Evolutionary conservation across 495 filamentous ascomycete species (phyloP).

Genomic region (Cercophora sp.): DNA sequence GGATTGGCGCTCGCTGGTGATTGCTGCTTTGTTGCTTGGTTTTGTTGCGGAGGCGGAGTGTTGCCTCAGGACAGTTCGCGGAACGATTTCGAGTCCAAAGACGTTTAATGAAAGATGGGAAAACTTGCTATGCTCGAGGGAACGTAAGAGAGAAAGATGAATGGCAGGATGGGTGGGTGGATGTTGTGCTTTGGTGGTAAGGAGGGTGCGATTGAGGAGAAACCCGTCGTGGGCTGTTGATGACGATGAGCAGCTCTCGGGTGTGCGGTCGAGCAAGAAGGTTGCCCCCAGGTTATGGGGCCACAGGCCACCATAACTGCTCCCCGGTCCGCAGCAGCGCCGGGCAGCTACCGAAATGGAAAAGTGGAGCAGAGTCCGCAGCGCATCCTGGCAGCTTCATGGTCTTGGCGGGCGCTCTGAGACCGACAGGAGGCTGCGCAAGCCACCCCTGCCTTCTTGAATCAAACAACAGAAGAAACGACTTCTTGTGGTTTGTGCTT

Average conservation of each 20-base stretch:
- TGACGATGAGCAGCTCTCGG: conserved; percentile 23
- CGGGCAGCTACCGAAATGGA: conserved; percentile 14
- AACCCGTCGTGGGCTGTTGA: conserved; percentile 17
- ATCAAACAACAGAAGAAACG: no score
- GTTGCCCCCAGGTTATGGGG: conserved; percentile 14
- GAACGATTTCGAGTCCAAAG: conserved; percentile 25
- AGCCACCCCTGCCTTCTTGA: conserved; percentile 6
- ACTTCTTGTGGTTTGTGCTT: no score
- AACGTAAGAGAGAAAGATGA: conserved; percentile 27
- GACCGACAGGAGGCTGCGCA: conserved; percentile 9
- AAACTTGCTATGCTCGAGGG: conserved; percentile 26
- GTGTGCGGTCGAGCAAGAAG: conserved; percentile 16
- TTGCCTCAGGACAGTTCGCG: conserved; percentile 26
- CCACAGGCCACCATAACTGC: conserved; percentile 2
- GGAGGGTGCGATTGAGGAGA: conserved; percentile 28
- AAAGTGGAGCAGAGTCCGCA: conserved; percentile 11
- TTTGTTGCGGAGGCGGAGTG: conserved; percentile 25
- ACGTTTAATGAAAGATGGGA: conserved; percentile 33
- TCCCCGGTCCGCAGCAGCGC: conserved; percentile 15
- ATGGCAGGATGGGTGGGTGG: conserved; percentile 13
- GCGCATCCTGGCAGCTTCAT: not conserved
- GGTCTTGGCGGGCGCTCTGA: conserved; percentile 8
- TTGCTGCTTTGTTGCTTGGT: conserved; percentile 13
- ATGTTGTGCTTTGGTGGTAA: conserved; percentile 14
- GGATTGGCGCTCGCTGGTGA: conserved; percentile 7